These are phyloP conservation scores for Eimeria zaria DNA, from an alignment of 169 alveolate genomes.

Conservation along the genomic window DNA sequence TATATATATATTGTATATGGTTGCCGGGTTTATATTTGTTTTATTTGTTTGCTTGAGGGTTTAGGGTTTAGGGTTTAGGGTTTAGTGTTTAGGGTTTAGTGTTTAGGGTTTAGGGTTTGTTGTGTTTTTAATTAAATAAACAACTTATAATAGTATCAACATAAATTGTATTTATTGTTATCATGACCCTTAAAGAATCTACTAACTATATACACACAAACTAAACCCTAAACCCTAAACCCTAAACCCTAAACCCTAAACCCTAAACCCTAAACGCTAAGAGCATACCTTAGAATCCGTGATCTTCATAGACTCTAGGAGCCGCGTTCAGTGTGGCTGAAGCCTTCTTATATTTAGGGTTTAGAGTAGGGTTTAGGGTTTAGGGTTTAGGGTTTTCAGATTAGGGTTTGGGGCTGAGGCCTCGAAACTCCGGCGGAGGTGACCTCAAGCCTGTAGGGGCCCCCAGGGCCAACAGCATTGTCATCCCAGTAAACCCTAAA, in stretches of 20 bases:
- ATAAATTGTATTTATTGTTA: too few relatives aligned
- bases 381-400: background rate
- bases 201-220: background rate
- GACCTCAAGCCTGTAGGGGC: background rate
- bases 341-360: background rate
- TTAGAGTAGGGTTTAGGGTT: background rate
- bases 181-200: too few relatives aligned
- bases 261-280: slow-evolving; percentile 23
- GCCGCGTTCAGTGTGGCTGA: background rate
- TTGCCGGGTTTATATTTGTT: too few relatives aligned
- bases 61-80: background rate
- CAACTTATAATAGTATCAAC: background rate
- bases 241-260: background rate
- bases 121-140: too few relatives aligned
- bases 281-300: background rate
- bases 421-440: background rate
- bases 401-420: slow-evolving; percentile 21
- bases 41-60: too few relatives aligned
- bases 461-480: background rate
- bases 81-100: background rate
- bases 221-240: slow-evolving; percentile 5
- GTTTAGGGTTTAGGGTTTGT: background rate
- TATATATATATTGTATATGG: too few relatives aligned
- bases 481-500: background rate
- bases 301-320: background rate